A percentile compares a stretch with the other conserved stretches of the same genome.
These are phyloP conservation scores for Phoenix roebelenii DNA, from an alignment of 176 grass and related monocot genomes.

Conservation along the genomic window DNA sequence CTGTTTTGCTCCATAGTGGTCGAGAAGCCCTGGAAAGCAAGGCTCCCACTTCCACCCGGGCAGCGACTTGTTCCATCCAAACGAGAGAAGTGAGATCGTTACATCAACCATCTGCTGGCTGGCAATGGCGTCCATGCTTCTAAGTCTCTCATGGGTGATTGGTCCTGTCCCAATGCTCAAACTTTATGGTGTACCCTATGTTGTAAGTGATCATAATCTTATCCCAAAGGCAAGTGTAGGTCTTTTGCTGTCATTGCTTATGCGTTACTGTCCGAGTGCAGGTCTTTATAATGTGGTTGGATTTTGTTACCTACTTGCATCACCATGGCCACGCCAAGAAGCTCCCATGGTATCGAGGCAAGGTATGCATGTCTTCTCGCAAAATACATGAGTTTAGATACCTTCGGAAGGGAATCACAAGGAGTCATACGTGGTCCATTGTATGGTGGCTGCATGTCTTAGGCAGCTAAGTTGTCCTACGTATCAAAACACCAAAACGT, in stretches of 20 bases:
- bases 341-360: constrained; percentile 82
- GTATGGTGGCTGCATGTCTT: no score
- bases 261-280: constrained; percentile 8
- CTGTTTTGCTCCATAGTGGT: constrained; percentile 20
- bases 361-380: constrained; percentile 27
- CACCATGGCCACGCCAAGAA: constrained; percentile 58
- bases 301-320: constrained; percentile 82
- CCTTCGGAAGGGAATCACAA: no score
- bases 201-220: constrained; percentile 27
- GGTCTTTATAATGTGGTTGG: constrained; percentile 93
- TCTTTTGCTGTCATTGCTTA: no score
- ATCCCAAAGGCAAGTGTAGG: no score
- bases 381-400: no score
- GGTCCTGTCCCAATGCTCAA: constrained; percentile 41
- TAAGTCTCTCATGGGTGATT: constrained; percentile 25
- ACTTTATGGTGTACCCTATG: constrained; percentile 56
- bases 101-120: constrained; percentile 65
- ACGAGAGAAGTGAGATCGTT: constrained; percentile 43
- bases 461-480: no score
- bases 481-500: no score
- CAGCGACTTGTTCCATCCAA: constrained; percentile 59
- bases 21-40: constrained; percentile 55
- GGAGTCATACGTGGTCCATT: no score
- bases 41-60: constrained; percentile 71
- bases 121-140: constrained; percentile 41